Base-by-base conservation (phyloP, 495 filamentous ascomycete genomes). In the Cercophora samala region DNA sequence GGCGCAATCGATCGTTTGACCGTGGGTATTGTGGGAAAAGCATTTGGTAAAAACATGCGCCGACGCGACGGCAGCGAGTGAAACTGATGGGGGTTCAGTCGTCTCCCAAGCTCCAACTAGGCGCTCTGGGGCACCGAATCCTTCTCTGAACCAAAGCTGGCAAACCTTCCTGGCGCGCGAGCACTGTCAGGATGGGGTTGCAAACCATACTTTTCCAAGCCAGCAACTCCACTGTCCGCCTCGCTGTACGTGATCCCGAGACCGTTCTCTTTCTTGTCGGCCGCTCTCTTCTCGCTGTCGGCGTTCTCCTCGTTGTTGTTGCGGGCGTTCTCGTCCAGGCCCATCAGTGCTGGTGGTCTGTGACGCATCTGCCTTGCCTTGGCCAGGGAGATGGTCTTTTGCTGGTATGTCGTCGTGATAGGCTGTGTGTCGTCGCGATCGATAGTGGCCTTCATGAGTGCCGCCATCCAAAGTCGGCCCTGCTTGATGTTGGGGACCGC, bases 391-490 rank as follows among this genome's bases (percentile, higher is more conserved):
- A 97, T 94, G 0, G 93, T 97, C 78, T 94, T 92, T 72, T 93
- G 93, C 72, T 94, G 91, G 79, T 97, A 98, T n/a, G 93, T 95
- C 0, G 90, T 93, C 42, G 90, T 91, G 63, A 96, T 87, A 1
- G 86, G 83, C 66, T 89, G 83, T 8, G 86, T 83, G 70, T 94
- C 87, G 71, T 99, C 95, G 65, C 93, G 89, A 69, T 98, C 96
- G 69, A 99, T 99, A 5, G 96, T 99, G 3, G 96, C 96, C 79
- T 98, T 99, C 92, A 98, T 96, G 66, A 99, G 81, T 13, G 96
- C 96, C 4, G 92, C 96, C 96, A 99, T 99, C 96, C 96, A 99
- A 53, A 93, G 79, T 19, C 96, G 88, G 18, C 95, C 96, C 70
- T 95, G 88, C 64, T 91, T 86, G 51, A 96, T 81, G 66, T 90